Conservation (phyloP, 371 early-diverging fungal genomes). For the Funneliformis caledonium region DNA sequence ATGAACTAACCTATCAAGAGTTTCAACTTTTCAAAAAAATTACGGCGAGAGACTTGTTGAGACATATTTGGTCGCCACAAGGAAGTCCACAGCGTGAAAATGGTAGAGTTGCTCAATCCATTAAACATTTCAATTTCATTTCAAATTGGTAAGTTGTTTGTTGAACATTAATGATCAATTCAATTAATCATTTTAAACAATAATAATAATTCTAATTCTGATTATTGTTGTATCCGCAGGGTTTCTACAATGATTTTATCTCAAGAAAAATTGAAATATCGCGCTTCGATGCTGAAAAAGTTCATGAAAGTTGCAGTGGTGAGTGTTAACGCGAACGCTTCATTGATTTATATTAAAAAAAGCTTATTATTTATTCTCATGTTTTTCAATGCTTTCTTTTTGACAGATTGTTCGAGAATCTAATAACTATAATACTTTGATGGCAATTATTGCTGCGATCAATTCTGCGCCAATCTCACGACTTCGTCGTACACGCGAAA, state of each 20-base stretch:
- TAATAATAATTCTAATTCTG: neutral
- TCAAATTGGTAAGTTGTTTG: constrained; percentile 13
- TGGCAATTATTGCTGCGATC: constrained; percentile 88
- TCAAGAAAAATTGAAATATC: constrained; percentile 28
- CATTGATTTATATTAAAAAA: neutral
- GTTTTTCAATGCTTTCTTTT: neutral
- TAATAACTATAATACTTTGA: constrained; percentile 93
- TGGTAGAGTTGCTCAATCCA: constrained; percentile 12
- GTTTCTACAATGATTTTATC: constrained; percentile 26
- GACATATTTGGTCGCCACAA: constrained; percentile 26
- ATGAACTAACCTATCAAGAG: constrained; percentile 17
- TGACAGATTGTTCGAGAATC: constrained; percentile 61
- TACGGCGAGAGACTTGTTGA: constrained; percentile 9
- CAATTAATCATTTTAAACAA: neutral
- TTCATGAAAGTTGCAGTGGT: constrained; percentile 34
- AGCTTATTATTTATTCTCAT: neutral
- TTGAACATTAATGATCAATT: too few species aligned
- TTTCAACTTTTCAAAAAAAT: constrained; percentile 31
- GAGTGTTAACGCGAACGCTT: neutral
- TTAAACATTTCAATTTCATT: constrained; percentile 32
- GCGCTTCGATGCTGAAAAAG: constrained; percentile 22
- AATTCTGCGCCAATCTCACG: constrained; percentile 87
- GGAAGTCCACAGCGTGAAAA: neutral
- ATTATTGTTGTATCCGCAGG: neutral
- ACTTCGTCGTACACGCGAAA: constrained; percentile 86